Conservation (phyloP, 495 filamentous ascomycete genomes). For the Neurospora tetraspora region DNA sequence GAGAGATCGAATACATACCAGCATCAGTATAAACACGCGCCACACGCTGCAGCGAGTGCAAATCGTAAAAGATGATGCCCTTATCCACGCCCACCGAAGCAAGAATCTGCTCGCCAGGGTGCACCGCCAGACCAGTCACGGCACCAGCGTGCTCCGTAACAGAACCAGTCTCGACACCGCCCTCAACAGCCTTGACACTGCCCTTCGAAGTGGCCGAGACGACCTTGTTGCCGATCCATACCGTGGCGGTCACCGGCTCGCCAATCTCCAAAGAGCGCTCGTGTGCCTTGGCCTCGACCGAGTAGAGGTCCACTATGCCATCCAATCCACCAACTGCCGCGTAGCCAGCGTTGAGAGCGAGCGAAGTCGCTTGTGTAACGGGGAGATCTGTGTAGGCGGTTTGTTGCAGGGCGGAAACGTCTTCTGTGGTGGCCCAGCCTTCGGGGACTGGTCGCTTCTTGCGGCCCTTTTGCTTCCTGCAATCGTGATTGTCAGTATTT, state of each 20-base stretch:
- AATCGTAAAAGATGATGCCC: constrained; percentile 85
- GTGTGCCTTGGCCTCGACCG: constrained; percentile 58
- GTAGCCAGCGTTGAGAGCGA: constrained; percentile 62
- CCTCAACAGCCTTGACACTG: constrained; percentile 66
- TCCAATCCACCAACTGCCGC: constrained; percentile 73
- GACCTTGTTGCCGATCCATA: constrained; percentile 69
- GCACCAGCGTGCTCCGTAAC: constrained; percentile 74
- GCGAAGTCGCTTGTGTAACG: constrained; percentile 46
- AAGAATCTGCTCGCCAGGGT: constrained; percentile 75
- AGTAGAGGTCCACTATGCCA: constrained; percentile 71
- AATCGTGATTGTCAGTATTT: constrained; percentile 11
- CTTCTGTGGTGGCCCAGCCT: constrained; percentile 71
- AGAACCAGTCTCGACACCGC: constrained; percentile 50
- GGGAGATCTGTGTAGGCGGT: constrained; percentile 54
- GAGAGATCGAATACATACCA: constrained; percentile 44
- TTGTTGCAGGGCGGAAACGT: constrained; percentile 55
- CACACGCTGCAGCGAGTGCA: constrained; percentile 52
- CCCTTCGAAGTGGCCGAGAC: constrained; percentile 63
- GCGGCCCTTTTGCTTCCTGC: constrained; percentile 70
- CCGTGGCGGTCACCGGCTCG: constrained; percentile 65
- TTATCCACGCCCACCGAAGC: constrained; percentile 87
- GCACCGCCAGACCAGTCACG: constrained; percentile 64
- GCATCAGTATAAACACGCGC: constrained; percentile 73
- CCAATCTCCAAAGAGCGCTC: constrained; percentile 53
- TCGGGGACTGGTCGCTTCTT: constrained; percentile 81